Evolutionary conservation across 2,329 filamentous ascomycete genomes (phyloP), one percentile per base, ranked within the genome.

Genomic region (Penicillium occitanis): DNA sequence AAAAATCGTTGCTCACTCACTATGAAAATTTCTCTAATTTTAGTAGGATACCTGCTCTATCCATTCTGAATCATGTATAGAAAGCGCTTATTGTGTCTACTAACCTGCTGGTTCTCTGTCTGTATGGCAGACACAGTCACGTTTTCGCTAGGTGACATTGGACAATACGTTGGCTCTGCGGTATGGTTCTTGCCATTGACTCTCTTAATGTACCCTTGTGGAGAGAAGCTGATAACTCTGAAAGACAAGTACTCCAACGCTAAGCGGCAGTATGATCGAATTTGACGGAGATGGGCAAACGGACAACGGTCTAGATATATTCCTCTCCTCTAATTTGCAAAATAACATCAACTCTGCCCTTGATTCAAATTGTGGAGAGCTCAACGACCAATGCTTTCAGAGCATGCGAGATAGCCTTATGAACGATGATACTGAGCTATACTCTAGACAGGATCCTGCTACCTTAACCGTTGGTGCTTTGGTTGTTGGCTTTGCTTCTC

Each of bases 51-150:
- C 28, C 28, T 28, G 28, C 28, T 57, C 10, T 57, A 30, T 37
- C 8, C 53, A 57, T n/a, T 33, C 3, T 28, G 17, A 57, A 57
- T 8, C 28, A 57, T 57, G 53, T 37, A 35, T 57, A 57, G 28
- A 57, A 37, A 37, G 4, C 30, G 30, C 30, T 33, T 33, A 5
- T 33, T 33, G 1, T 35, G 25, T 37, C 28, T 57, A 33, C 13
- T 57, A 5, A 30, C 33, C 13, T 57, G 28, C n/a, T 57, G 53
- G 53, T 30, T 57, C n/a, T 10, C 53, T 13, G 53, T 37, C 53
- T 57, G 28, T 28, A 33, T 57, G 53, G 53, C 53, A 57, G 53
- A 33, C 30, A 57, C 53, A 57, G 53, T 35, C 53, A 57, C 53
- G 5, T 33, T 57, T 57, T 57, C 53, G 33, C 17, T 57, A 37